Evolutionary conservation across 1,284 basidiomycete species (phyloP).

Genomic region (Boletellus dicymbophilus): DNA sequence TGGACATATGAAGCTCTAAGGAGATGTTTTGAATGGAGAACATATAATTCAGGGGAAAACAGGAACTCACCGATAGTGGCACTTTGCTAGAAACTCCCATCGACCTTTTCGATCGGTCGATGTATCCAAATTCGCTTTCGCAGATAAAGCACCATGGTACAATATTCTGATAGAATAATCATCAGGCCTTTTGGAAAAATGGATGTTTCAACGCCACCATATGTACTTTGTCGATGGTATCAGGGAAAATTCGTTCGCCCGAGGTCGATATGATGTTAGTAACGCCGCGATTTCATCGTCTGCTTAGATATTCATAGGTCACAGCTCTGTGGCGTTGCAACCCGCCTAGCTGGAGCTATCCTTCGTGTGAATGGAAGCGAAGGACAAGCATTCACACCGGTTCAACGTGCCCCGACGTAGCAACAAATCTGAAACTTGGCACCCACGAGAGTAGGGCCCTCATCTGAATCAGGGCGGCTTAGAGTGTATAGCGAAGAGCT

Average conservation of each 20-base stretch:
- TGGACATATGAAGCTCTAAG: not conserved
- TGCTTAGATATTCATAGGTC: not conserved
- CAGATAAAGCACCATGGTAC: not conserved
- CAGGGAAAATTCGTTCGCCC: conserved; percentile 1
- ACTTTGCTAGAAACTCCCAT: conserved; percentile 12
- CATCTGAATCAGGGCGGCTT: no score
- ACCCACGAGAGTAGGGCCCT: no score
- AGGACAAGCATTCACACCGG: not conserved
- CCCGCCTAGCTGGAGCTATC: not conserved
- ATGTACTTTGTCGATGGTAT: conserved; percentile 1
- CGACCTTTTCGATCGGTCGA: conserved; percentile 13
- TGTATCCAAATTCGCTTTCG: conserved; percentile 3
- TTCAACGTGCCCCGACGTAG: no score
- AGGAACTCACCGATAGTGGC: conserved; percentile 11
- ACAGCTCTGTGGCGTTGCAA: not conserved
- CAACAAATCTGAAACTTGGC: no score
- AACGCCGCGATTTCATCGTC: no score
- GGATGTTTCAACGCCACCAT: conserved; percentile 5
- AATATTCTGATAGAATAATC: not conserved
- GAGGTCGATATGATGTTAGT: not conserved
- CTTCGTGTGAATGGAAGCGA: not conserved
- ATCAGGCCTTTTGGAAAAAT: conserved; percentile 4
- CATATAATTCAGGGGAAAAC: conserved; percentile 3
- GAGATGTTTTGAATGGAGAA: conserved; percentile 9
- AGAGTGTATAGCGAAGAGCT: no score